A percentile compares a stretch with the other conserved stretches of the same genome.
Evolutionary conservation across 1,284 basidiomycete species (phyloP).

Genomic region (Athelia sp.): DNA sequence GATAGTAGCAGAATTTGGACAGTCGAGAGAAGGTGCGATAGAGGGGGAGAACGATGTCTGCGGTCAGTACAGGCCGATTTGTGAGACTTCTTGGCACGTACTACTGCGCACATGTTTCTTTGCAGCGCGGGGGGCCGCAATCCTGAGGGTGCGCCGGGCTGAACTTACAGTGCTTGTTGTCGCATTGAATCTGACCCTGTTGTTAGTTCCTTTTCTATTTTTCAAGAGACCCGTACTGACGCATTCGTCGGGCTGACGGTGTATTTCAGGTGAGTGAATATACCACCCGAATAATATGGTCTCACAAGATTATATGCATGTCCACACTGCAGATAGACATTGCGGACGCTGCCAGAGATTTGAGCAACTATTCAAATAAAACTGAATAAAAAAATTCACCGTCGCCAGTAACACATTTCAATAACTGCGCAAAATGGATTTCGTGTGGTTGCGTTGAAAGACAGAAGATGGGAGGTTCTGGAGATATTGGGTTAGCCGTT

Average conservation of each 20-base stretch:
- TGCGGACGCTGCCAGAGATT: slow-evolving; percentile 29
- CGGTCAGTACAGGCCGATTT: neutral
- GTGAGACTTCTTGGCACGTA: slow-evolving; percentile 19
- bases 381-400: slow-evolving; percentile 20
- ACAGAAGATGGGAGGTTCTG: neutral
- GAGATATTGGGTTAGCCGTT: neutral
- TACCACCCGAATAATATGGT: neutral
- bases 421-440: neutral
- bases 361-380: neutral
- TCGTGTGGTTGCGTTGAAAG: neutral
- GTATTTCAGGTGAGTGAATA: slow-evolving; percentile 5
- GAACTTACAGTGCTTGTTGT: slow-evolving; percentile 37
- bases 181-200: slow-evolving; percentile 32
- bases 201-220: too few relatives aligned
- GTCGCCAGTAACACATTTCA: slow-evolving; percentile 32
- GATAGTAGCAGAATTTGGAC: neutral
- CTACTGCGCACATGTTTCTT: slow-evolving; percentile 44
- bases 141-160: slow-evolving; percentile 38
- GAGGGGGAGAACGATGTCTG: slow-evolving; percentile 1
- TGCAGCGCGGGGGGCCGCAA: slow-evolving; percentile 36
- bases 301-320: slow-evolving; percentile 34
- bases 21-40: slow-evolving; percentile 6
- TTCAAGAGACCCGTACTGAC: slow-evolving; percentile 8
- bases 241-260: slow-evolving; percentile 24
- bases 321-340: slow-evolving; percentile 34